Base-by-base conservation (phyloP, 352 stramenopile genomes). In the Pythium brassicae region DNA sequence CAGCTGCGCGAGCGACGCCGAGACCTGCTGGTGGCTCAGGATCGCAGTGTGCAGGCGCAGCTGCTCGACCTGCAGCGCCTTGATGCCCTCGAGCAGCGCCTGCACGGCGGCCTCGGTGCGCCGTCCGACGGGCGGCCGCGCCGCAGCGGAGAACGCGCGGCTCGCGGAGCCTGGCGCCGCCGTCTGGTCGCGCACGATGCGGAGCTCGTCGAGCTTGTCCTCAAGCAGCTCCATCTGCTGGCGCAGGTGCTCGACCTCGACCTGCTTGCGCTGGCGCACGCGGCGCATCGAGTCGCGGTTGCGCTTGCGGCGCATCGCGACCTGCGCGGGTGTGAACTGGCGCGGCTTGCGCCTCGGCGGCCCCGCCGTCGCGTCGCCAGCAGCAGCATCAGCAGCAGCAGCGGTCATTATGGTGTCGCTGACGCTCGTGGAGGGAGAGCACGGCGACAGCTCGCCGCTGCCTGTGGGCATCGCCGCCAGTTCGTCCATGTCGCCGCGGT, bases 211-310 rank as follows among this genome's bases (percentile, higher is more conserved):
- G 44, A 44, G 43, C 27, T 53, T 59, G 48, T 40, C n/a, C 23
- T 54, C 43, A 2, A 59, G 35, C n/a, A 66, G 53, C 53, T 47
- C 46, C 35, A 67, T 57, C 5, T 53, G 53, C 32, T 59, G 34
- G 23, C 58, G 59, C 51, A 65, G 39, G 17, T 51, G 22, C 17
- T 53, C 45, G 10, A 61, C 37, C 1, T 47, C 55, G 29, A 55
- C 50, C 22, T 61, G 57, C 46, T 69, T 62, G 37, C 65, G 61
- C 49, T 47, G 50, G 7, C 65, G 61, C 48, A 62, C 65, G 37
- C 62, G 65, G 4, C 58, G 65, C 65, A 72, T 72, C 53, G 61
- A 65, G 44, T 72, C 65, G 17, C 65, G 61, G 43, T 72, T 72
- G 52, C 65, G 65, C 55, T 59, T 57, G 5, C 65, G 65, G 19